A percentile compares a stretch with the other conserved stretches of the same genome.
Evolutionary conservation across 73 alveolate genomes (phyloP).

Genomic region (Tetrahymena borealis): DNA sequence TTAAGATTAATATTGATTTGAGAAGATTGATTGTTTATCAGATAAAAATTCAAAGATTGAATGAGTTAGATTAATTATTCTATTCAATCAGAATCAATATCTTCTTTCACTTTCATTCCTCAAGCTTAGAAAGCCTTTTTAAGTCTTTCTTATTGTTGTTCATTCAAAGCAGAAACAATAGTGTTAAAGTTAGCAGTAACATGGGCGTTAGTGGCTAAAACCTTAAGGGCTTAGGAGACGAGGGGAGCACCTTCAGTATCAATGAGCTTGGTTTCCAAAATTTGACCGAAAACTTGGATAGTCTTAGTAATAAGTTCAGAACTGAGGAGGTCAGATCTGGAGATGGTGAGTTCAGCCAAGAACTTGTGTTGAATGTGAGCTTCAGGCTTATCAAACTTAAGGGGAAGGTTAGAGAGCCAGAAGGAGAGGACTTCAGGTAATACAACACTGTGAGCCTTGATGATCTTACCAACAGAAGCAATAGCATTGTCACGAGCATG

Average conservation of each 20-base stretch:
- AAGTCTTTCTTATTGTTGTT: neutral
- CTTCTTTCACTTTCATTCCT: neutral
- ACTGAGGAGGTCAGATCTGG: neutral
- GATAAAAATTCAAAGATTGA: neutral
- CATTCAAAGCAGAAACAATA: neutral
- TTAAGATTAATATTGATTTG: neutral
- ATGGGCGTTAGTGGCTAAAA: neutral
- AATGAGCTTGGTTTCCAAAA: neutral
- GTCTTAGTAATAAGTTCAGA: neutral
- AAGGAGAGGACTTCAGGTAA: constrained; percentile 16
- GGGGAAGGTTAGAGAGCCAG: constrained; percentile 55
- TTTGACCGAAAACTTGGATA: neutral
- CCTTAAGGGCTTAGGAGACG: neutral
- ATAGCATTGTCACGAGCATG: constrained; percentile 82
- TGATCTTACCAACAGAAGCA: constrained; percentile 73
- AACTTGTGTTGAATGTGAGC: constrained; percentile 50
- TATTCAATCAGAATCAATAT: too few relatives aligned
- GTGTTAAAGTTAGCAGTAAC: neutral
- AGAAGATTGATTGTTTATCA: neutral
- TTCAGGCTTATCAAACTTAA: constrained; percentile 60
- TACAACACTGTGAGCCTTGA: constrained; percentile 40
- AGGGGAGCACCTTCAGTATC: neutral
- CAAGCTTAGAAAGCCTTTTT: neutral
- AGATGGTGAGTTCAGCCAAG: constrained; percentile 37
- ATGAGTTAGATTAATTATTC: too few relatives aligned